Base-by-base conservation (phyloP, 2,329 filamentous ascomycete species). In the Pseudogymnoascus sp. region DNA sequence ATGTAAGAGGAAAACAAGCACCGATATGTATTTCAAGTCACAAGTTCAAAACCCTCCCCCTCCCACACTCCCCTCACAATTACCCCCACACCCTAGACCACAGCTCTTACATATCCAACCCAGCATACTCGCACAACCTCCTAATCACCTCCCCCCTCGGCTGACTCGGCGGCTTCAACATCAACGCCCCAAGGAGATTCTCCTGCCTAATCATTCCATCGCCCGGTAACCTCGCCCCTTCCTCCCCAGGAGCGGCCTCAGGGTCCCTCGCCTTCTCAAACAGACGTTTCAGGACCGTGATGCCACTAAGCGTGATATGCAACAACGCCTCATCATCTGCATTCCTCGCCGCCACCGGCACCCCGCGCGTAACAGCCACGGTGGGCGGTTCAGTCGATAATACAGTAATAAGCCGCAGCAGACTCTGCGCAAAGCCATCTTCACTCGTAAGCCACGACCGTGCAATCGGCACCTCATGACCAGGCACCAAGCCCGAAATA, bases 361-460 rank as follows among this genome's bases (percentile, higher is more conserved):
- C 36, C 1, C 62, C 84, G 81, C 2, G 74, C 33, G 33, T 36
- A 9, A 36, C 33, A 74, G 59, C 13, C 41, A 27, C 85, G 83
- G 62, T 72, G 71, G 15, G 68, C 63, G 27, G 71, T 6, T 58
- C 48, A 5, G 33, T 58, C 0, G 48, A 89, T 2, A 97, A 79
- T 4, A 90, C 80, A 64, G 88, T 87, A 0, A 92, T 84, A 21
- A 97, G 80, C 21, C 86, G 83, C 62, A 93, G 84, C 6, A 97
- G 80, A 68, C 88, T 92, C 63, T 89, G 84, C 0, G 90, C 88
- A 73, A 96, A 94, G 0, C 90, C 90, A 68, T 95, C 92, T 42
- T 88, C 85, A 3, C 90, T 91, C 39, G 87, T 85, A 6, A 97
- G 82, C 92, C 94, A 97, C 0, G 84, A 80, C 62, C 85, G 84